Evolutionary conservation across 331 rosid genomes (phyloP).

Genomic region (Pyrus hybrid): DNA sequence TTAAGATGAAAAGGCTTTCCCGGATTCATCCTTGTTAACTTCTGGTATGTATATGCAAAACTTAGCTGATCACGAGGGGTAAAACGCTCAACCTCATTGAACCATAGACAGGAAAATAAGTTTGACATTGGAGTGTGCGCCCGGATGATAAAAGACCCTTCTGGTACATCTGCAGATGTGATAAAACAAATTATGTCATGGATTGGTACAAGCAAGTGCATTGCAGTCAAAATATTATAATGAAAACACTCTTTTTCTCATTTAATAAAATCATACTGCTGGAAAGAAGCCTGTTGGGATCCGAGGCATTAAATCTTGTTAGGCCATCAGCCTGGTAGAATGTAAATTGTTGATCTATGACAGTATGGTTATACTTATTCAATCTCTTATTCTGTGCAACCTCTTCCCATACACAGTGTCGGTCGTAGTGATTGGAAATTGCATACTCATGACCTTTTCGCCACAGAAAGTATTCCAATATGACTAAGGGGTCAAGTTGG

Average conservation of each 20-base stretch:
- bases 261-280: slow-evolving; percentile 58
- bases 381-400: slow-evolving; percentile 75
- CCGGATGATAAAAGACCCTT: slow-evolving; percentile 80
- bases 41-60: slow-evolving; percentile 82
- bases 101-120: slow-evolving; percentile 95
- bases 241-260: not conserved
- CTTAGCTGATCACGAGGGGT: slow-evolving; percentile 99
- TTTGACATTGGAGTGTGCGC: slow-evolving; percentile 95
- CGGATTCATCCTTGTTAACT: slow-evolving; percentile 86
- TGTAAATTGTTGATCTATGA: slow-evolving; percentile 72
- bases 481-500: slow-evolving; percentile 79
- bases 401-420: slow-evolving; percentile 96
- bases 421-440: slow-evolving; percentile 81
- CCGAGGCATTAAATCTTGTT: slow-evolving; percentile 66
- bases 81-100: slow-evolving; percentile 83
- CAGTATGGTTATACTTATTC: slow-evolving; percentile 80
- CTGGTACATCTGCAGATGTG: slow-evolving; percentile 65
- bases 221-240: not conserved
- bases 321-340: slow-evolving; percentile 88
- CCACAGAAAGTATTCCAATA: slow-evolving; percentile 92
- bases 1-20: slow-evolving; percentile 72
- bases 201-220: not conserved
- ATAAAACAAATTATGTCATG: not conserved
- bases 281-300: slow-evolving; percentile 79
- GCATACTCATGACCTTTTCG: slow-evolving; percentile 85